Percentiles rank a stretch among this genome's conserved stretches.
Conservation (phyloP, 768 basidiomycete species). For the Suillus placidus region DNA sequence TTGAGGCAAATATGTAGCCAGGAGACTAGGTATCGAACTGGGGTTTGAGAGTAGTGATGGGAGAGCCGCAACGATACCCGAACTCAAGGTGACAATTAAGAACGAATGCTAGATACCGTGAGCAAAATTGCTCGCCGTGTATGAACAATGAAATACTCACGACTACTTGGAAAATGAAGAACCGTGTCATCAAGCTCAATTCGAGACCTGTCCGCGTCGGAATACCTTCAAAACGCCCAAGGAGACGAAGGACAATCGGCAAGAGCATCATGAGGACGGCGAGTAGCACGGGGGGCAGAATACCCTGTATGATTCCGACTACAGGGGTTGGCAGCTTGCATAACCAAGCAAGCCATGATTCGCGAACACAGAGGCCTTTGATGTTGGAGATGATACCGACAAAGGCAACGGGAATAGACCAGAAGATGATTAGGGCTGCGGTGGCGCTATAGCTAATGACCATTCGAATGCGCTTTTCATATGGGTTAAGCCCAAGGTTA, state of each 20-base stretch:
- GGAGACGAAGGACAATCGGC: conserved; percentile 76
- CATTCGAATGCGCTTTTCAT: conserved; percentile 72
- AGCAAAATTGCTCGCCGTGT: not conserved
- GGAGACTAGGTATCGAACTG: conserved; percentile 61
- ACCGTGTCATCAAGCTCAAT: conserved; percentile 89
- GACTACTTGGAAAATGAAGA: conserved; percentile 89
- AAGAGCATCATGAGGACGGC: conserved; percentile 92
- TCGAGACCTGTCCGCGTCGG: conserved; percentile 84
- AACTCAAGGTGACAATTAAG: conserved; percentile 83
- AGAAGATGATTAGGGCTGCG: conserved; percentile 78
- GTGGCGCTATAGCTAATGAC: conserved; percentile 76
- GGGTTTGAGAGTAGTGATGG: conserved; percentile 67
- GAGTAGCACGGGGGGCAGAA: conserved; percentile 83
- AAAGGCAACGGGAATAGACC: conserved; percentile 87
- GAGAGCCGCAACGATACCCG: conserved; percentile 80
- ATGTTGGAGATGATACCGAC: conserved; percentile 89
- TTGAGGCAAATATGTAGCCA: conserved; percentile 79
- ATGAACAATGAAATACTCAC: conserved; percentile 49
- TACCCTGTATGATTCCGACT: conserved; percentile 85
- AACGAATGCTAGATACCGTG: conserved; percentile 75
- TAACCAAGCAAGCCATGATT: conserved; percentile 82
- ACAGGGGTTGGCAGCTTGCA: conserved; percentile 66
- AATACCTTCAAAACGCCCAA: conserved; percentile 88
- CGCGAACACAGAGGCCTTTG: conserved; percentile 61
- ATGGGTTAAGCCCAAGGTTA: conserved; percentile 88